Conservation (phyloP, 2,329 filamentous ascomycete species). For the Emydomyces testavorans region DNA sequence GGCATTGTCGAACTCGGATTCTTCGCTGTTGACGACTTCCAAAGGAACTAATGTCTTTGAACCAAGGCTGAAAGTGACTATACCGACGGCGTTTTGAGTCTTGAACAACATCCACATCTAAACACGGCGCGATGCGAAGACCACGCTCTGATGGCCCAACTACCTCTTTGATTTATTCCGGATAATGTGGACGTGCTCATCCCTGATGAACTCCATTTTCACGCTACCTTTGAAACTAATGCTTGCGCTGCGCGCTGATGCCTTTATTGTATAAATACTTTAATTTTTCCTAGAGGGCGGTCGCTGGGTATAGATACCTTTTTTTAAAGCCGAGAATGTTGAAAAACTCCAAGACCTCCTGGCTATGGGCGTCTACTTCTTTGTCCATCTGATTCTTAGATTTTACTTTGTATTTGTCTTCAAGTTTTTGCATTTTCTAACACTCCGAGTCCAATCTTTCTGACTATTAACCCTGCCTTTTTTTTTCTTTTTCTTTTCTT, state of each 20-base stretch:
- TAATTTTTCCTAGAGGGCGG: neutral
- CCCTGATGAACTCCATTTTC: neutral
- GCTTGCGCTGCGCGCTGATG: neutral
- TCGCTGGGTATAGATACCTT: neutral
- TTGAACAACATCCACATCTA: neutral
- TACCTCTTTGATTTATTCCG: neutral
- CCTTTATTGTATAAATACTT: neutral
- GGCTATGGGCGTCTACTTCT: neutral
- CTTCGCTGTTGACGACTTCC: neutral
- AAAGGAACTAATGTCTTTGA: neutral
- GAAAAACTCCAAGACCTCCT: neutral
- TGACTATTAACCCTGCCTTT: too few species aligned
- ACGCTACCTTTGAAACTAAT: neutral
- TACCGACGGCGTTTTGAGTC: neutral
- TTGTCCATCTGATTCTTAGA: neutral
- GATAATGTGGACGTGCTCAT: neutral
- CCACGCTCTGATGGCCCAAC: neutral
- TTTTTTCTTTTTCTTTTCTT: too few species aligned
- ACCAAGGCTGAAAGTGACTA: slow-evolving; percentile 13
- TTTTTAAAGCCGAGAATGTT: neutral
- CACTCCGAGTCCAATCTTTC: too few species aligned
- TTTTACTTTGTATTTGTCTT: neutral
- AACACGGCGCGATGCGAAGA: neutral
- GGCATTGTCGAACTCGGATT: neutral
- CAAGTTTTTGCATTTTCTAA: too few species aligned